Evolutionary conservation across 768 basidiomycete species (phyloP).

Genomic region (Chalciporus pseudorubinellus): DNA sequence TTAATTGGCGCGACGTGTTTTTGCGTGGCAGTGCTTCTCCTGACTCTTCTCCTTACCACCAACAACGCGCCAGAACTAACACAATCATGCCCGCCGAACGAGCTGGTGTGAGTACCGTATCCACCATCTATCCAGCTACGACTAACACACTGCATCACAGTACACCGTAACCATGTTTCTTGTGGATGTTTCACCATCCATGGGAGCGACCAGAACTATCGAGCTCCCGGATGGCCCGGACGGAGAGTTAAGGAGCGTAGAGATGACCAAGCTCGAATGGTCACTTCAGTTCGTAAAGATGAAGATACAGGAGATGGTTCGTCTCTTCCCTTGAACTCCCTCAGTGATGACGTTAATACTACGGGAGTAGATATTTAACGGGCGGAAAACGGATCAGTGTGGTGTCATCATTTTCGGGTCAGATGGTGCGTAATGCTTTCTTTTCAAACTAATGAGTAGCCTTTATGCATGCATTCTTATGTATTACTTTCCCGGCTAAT

Average conservation of each 20-base stretch:
- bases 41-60: constrained; percentile 10
- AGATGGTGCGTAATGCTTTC: constrained; percentile 45
- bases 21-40: constrained; percentile 15
- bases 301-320: constrained; percentile 89
- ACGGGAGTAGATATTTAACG: constrained; percentile 88
- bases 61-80: neutral
- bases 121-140: neutral
- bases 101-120: constrained; percentile 58
- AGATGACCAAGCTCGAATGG: constrained; percentile 80
- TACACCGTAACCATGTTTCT: constrained; percentile 88
- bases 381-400: constrained; percentile 91
- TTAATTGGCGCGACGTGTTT: constrained; percentile 26
- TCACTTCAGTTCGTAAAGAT: constrained; percentile 83
- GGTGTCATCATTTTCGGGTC: constrained; percentile 89
- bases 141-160: constrained; percentile 38
- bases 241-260: constrained; percentile 47
- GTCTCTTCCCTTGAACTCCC: constrained; percentile 2
- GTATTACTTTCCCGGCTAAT: neutral
- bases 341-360: neutral
- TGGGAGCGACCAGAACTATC: constrained; percentile 64
- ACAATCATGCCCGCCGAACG: constrained; percentile 71
- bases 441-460: too few species aligned
- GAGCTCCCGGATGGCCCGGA: constrained; percentile 52
- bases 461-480: neutral
- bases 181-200: constrained; percentile 83